A percentile compares a stretch with the other conserved stretches of the same genome.
Conservation (phyloP, 805 yeast species). For the Candida loeiensis region DNA sequence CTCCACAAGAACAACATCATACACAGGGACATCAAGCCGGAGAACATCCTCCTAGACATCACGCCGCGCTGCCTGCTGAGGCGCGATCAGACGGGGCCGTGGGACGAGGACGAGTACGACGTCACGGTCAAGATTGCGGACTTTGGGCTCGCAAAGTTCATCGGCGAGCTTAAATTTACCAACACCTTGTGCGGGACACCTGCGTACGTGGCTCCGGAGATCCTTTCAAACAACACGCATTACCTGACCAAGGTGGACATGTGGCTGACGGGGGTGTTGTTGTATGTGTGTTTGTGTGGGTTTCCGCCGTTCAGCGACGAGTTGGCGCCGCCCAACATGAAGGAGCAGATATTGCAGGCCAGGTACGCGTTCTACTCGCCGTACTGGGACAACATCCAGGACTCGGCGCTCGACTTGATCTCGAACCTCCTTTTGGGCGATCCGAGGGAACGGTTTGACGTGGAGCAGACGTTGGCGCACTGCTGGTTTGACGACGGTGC, state of each 20-base stretch:
- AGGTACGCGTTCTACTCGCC: conserved; percentile 74
- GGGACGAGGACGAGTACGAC: conserved; percentile 59
- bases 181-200: conserved; percentile 84
- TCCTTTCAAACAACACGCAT: conserved; percentile 49
- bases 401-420: conserved; percentile 62
- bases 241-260: conserved; percentile 73
- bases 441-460: conserved; percentile 42
- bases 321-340: conserved; percentile 73
- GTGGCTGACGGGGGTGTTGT: conserved; percentile 78
- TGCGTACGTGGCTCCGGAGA: conserved; percentile 84
- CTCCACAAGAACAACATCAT: conserved; percentile 40
- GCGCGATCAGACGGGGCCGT: conserved; percentile 45
- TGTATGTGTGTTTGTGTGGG: conserved; percentile 78
- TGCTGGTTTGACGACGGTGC: conserved; percentile 39
- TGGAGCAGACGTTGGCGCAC: conserved; percentile 38
- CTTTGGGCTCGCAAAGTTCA: conserved; percentile 68
- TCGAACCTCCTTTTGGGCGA: conserved; percentile 56
- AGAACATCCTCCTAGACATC: conserved; percentile 47
- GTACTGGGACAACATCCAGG: conserved; percentile 71
- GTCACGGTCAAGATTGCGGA: conserved; percentile 76
- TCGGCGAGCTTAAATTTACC: conserved; percentile 71
- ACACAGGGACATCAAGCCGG: conserved; percentile 46
- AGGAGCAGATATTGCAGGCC: conserved; percentile 66
- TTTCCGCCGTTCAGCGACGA: conserved; percentile 86
- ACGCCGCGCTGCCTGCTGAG: conserved; percentile 32